A percentile compares a stretch with the other conserved stretches of the same genome.
Evolutionary conservation across 2,329 filamentous ascomycete species (phyloP).

Genomic region (Aspergillus sojae): DNA sequence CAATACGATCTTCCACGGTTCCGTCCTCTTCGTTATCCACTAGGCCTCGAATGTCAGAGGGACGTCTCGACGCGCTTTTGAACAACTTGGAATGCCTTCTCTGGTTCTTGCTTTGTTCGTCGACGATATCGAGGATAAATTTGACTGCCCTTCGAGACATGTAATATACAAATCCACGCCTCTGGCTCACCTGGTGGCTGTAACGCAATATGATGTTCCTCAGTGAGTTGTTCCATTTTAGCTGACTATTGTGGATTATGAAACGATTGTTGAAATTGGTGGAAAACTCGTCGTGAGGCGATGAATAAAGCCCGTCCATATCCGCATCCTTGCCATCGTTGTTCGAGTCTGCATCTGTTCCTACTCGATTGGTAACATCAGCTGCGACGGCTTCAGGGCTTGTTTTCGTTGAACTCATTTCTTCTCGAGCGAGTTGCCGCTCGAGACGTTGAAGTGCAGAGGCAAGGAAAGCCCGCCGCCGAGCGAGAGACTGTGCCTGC

Average conservation of each 20-base stretch:
- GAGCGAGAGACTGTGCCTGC: conserved; percentile 59
- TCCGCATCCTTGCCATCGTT: conserved; percentile 59
- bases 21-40: conserved; percentile 60
- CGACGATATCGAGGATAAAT: conserved; percentile 96
- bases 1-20: conserved; percentile 81
- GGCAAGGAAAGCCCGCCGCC: conserved; percentile 62
- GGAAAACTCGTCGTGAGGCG: conserved; percentile 76
- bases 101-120: conserved; percentile 83
- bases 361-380: conserved; percentile 31
- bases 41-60: conserved; percentile 32
- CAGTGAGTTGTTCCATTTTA: conserved; percentile 97
- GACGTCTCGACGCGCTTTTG: conserved; percentile 25
- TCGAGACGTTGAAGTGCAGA: conserved; percentile 61
- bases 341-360: conserved; percentile 43
- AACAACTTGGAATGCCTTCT: conserved; percentile 42
- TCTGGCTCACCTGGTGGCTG: conserved; percentile 94
- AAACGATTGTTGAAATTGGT: conserved; percentile 98
- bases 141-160: conserved; percentile 94
- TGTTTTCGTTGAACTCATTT: conserved; percentile 55
- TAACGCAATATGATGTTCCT: conserved; percentile 96
- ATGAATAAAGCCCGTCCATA: conserved; percentile 63
- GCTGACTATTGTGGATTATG: conserved; percentile 93
- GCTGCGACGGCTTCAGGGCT: conserved; percentile 25
- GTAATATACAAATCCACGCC: conserved; percentile 96
- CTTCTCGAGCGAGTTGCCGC: conserved; percentile 46